phyloP scores from a whole-genome alignment of 1,139 yeast genomes.

The Yamadazyma dushanensis region DNA sequence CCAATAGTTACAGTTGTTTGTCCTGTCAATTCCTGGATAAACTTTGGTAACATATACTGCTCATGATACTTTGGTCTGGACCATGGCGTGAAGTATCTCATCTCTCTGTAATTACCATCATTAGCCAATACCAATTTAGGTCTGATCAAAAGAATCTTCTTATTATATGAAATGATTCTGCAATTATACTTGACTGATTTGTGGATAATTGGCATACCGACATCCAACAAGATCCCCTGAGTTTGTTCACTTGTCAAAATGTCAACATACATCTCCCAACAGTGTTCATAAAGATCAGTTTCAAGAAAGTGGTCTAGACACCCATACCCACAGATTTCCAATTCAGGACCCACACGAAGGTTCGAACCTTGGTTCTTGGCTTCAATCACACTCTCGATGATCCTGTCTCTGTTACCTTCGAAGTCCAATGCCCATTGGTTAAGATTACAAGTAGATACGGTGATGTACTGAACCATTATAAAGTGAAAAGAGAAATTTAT shows the following conservation, averaged over 20 bases:
- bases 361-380: conserved; percentile 79
- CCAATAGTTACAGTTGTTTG: conserved; percentile 77
- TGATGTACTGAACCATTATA: conserved; percentile 55
- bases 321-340: conserved; percentile 93
- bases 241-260: conserved; percentile 68
- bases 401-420: conserved; percentile 94
- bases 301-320: conserved; percentile 95
- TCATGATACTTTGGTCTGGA: conserved; percentile 73
- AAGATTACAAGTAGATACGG: conserved; percentile 66
- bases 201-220: conserved; percentile 93
- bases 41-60: conserved; percentile 66
- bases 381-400: conserved; percentile 70
- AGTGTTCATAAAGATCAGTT: conserved; percentile 81
- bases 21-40: conserved; percentile 60
- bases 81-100: conserved; percentile 98
- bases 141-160: conserved; percentile 76
- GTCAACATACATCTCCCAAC: conserved; percentile 91
- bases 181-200: conserved; percentile 89
- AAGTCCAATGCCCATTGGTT: conserved; percentile 99
- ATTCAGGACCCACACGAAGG: conserved; percentile 94
- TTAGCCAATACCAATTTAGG: conserved; percentile 93
- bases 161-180: conserved; percentile 78
- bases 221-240: conserved; percentile 75
- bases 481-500: too few species aligned
- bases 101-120: conserved; percentile 96